phyloP scores from a whole-genome alignment of 192 early-diverging fungal genomes.

The Umbelopsis ramanniana region DNA sequence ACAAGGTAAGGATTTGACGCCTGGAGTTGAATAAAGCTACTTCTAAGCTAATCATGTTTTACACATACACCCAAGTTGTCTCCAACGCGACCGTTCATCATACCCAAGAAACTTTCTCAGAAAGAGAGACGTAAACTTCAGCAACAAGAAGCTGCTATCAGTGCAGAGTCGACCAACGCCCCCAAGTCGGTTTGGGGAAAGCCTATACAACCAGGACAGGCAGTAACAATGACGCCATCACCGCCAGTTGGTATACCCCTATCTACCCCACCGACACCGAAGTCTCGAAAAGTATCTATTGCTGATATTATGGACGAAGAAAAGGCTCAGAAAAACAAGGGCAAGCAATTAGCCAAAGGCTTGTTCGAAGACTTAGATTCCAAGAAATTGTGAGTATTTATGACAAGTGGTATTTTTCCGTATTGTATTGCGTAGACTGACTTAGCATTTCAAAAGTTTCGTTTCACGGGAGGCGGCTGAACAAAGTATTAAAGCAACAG shows the following conservation, averaged over 20 bases:
- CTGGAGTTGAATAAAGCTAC: too few relatives aligned
- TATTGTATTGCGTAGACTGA: background rate
- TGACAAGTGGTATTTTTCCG: background rate
- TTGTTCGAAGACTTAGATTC: background rate
- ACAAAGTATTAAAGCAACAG: background rate
- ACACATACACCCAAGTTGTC: background rate
- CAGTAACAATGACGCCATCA: slow-evolving; percentile 5
- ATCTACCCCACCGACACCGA: background rate
- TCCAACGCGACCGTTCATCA: background rate
- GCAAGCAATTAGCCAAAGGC: background rate
- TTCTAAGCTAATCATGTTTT: background rate
- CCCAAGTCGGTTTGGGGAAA: slow-evolving; percentile 43
- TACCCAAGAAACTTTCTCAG: slow-evolving; percentile 37
- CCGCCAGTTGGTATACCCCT: background rate
- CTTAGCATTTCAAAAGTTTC: background rate
- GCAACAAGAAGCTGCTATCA: slow-evolving; percentile 25
- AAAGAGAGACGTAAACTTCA: slow-evolving; percentile 31
- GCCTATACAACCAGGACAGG: background rate
- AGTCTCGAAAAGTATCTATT: slow-evolving; percentile 17
- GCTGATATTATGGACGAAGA: slow-evolving; percentile 23
- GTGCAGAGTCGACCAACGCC: slow-evolving; percentile 3
- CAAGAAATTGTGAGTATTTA: background rate
- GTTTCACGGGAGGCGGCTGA: slow-evolving; percentile 6
- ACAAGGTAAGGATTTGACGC: background rate
- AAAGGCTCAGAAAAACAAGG: background rate